Conservation (phyloP, 331 rosid species). For the Rosa hybrid region DNA sequence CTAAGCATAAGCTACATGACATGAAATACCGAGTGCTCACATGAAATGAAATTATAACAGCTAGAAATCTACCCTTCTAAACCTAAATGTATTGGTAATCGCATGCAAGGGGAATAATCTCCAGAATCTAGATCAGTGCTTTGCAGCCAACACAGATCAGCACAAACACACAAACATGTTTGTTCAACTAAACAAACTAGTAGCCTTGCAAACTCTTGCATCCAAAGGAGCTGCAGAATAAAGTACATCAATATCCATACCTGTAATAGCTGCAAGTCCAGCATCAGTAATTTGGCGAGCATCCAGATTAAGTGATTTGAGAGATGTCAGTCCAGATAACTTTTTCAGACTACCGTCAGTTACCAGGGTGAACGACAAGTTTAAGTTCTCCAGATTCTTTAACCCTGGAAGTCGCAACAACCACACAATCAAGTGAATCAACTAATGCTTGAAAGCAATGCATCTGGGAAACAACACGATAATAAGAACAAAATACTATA, state of each 20-base stretch:
- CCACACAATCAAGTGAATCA: slow-evolving; percentile 4
- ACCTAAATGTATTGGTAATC: neutral
- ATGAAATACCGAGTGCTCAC: neutral
- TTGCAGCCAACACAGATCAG: neutral
- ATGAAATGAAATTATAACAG: neutral
- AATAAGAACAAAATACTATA: neutral
- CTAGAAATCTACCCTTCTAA: neutral
- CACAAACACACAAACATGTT: neutral
- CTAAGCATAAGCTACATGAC: neutral
- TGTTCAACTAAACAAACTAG: neutral
- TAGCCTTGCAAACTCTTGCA: neutral
- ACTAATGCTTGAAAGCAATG: neutral
- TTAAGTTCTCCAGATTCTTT: slow-evolving; percentile 53
- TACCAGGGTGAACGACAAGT: slow-evolving; percentile 65
- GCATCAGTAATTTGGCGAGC: slow-evolving; percentile 60
- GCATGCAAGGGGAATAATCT: neutral
- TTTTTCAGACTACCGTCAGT: slow-evolving; percentile 55
- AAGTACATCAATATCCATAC: slow-evolving; percentile 37
- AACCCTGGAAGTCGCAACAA: slow-evolving; percentile 50
- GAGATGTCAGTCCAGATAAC: slow-evolving; percentile 58
- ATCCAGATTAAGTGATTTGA: slow-evolving; percentile 74
- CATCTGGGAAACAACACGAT: neutral
- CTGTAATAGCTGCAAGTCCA: slow-evolving; percentile 56
- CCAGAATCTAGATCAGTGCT: neutral
- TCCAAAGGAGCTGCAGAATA: neutral